These are phyloP conservation scores for Dactylonectria macrodidyma DNA, from an alignment of 2,329 filamentous ascomycete species.

Conservation along the genomic window DNA sequence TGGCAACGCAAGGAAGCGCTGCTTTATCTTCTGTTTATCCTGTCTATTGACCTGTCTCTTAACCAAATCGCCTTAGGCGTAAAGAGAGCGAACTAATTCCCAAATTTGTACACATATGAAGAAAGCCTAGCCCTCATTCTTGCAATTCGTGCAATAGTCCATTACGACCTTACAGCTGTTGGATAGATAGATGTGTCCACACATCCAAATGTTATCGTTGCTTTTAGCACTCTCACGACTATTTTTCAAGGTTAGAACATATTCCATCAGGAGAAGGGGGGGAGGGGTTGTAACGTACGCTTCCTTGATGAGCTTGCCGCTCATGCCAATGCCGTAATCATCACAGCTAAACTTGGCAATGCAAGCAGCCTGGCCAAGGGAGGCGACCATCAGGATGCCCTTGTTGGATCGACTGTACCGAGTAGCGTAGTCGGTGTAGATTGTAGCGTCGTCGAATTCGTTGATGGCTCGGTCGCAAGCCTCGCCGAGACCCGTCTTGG, in stretches of 20 bases:
- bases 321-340: constrained; percentile 24
- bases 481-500: not conserved
- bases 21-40: no score
- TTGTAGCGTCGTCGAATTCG: constrained; percentile 18
- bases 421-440: constrained; percentile 11
- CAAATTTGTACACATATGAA: no score
- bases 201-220: not conserved
- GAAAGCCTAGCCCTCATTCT: not conserved
- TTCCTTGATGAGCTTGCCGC: constrained; percentile 14
- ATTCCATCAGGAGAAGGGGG: not conserved
- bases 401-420: not conserved
- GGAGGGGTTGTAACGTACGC: constrained; percentile 14
- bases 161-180: not conserved
- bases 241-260: not conserved
- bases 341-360: constrained; percentile 18
- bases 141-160: not conserved
- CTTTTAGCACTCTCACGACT: not conserved
- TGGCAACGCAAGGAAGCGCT: no score
- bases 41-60: no score
- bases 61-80: no score
- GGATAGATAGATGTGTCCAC: not conserved
- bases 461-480: constrained; percentile 16
- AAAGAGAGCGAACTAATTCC: no score
- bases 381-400: constrained; percentile 12
- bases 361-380: constrained; percentile 15